A percentile compares a stretch with the other conserved stretches of the same genome.
phyloP scores from a whole-genome alignment of 148 eudicot species.

The Cornus controversa region DNA sequence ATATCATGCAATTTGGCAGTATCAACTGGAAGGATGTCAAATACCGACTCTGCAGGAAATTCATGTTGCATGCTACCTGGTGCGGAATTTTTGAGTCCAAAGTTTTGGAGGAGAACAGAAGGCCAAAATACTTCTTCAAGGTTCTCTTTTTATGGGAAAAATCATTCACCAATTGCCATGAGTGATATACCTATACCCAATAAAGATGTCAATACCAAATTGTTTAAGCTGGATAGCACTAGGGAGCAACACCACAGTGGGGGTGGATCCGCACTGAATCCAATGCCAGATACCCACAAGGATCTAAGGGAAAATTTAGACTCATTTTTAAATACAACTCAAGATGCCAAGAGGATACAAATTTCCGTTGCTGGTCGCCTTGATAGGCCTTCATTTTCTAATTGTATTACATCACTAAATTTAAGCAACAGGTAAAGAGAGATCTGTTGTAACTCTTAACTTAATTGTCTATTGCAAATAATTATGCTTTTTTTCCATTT shows the following conservation, averaged over 20 bases:
- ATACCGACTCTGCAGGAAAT: conserved; percentile 36
- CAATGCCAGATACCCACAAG: conserved; percentile 5
- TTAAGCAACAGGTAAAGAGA: conserved; percentile 9
- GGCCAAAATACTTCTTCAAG: conserved; percentile 37
- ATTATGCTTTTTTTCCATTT: neutral
- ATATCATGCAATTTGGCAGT: conserved; percentile 60
- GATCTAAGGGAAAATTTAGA: conserved; percentile 25
- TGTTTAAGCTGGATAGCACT: conserved; percentile 23
- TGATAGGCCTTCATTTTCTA: conserved; percentile 31
- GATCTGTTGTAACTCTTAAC: neutral
- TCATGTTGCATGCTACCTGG: conserved; percentile 62
- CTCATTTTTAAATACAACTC: conserved; percentile 17
- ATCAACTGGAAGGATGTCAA: conserved; percentile 52
- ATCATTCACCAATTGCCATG: conserved; percentile 10
- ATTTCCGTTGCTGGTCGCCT: conserved; percentile 32
- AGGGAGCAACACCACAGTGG: conserved; percentile 22
- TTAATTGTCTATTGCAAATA: neutral
- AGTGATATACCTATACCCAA: conserved; percentile 18
- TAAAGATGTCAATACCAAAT: conserved; percentile 30
- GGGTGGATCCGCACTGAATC: conserved; percentile 4
- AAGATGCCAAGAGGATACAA: conserved; percentile 31
- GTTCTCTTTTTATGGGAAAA: conserved; percentile 29
- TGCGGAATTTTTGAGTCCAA: conserved; percentile 71
- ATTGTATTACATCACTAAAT: conserved; percentile 24
- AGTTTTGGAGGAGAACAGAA: conserved; percentile 68